Conservation (phyloP, 331 rosid species). For the Ulmus americana region DNA sequence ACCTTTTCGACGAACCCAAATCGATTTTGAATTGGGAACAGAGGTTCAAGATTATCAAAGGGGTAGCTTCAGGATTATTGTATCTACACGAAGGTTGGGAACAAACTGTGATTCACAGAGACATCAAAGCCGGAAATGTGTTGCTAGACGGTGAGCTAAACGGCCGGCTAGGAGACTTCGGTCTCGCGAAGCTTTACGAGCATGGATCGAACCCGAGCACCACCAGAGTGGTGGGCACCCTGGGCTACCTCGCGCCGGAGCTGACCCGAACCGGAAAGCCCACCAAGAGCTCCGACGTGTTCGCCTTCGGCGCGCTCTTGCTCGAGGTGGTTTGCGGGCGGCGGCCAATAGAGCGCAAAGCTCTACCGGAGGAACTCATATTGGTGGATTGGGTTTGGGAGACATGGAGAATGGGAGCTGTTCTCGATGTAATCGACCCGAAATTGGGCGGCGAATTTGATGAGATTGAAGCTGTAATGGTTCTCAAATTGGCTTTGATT, state of each 20-base stretch:
- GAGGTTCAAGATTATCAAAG: slow-evolving; percentile 55
- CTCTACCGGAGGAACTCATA: slow-evolving; percentile 59
- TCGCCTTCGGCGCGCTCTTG: slow-evolving; percentile 57
- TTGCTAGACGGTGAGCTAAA: slow-evolving; percentile 54
- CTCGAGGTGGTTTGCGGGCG: slow-evolving; percentile 64
- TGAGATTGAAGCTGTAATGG: slow-evolving; percentile 43
- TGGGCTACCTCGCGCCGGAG: slow-evolving; percentile 78
- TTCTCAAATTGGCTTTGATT: slow-evolving; percentile 44
- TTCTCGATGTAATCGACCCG: slow-evolving; percentile 40
- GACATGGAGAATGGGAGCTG: slow-evolving; percentile 35
- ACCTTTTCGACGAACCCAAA: slow-evolving; percentile 37
- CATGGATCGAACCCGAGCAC: slow-evolving; percentile 53
- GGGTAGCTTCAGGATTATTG: slow-evolving; percentile 51
- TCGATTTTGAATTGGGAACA: slow-evolving; percentile 46
- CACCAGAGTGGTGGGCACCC: slow-evolving; percentile 62
- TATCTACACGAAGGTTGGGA: slow-evolving; percentile 70
- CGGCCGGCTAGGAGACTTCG: slow-evolving; percentile 58
- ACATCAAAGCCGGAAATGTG: slow-evolving; percentile 66
- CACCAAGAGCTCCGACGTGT: slow-evolving; percentile 51
- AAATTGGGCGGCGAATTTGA: slow-evolving; percentile 37
- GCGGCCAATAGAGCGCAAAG: slow-evolving; percentile 54
- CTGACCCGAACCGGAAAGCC: slow-evolving; percentile 63
- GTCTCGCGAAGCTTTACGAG: slow-evolving; percentile 57
- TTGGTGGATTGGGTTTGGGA: slow-evolving; percentile 79
- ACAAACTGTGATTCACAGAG: slow-evolving; percentile 65